These are phyloP conservation scores for Cyamopsis tetragonoloba DNA, from an alignment of 306 rosid species.

Conservation along the genomic window DNA sequence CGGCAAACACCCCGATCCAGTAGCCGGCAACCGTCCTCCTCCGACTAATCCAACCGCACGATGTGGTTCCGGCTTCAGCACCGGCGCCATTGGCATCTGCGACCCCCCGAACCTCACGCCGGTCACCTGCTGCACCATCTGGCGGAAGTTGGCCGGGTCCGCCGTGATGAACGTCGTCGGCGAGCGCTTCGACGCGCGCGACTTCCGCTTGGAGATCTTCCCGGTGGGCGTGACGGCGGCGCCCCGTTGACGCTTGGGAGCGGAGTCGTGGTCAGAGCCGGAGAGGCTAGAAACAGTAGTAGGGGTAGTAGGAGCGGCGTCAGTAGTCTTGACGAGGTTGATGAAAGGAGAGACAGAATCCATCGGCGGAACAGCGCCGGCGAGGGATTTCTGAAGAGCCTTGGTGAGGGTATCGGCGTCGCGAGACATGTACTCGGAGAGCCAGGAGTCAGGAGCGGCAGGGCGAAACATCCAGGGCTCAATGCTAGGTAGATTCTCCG, in stretches of 20 bases:
- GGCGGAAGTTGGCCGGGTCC: conserved; percentile 84
- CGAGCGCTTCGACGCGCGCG: conserved; percentile 77
- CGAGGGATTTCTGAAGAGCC: conserved; percentile 63
- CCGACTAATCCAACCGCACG: conserved; percentile 23
- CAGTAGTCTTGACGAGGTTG: conserved; percentile 14
- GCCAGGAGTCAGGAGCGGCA: conserved; percentile 43
- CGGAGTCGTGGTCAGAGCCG: conserved; percentile 60
- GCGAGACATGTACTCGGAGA: conserved; percentile 46
- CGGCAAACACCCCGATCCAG: conserved; percentile 43
- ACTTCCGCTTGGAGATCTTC: conserved; percentile 58
- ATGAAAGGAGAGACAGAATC: conserved; percentile 27
- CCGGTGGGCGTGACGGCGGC: conserved; percentile 23
- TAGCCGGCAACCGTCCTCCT: conserved; percentile 19
- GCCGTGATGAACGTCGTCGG: conserved; percentile 87
- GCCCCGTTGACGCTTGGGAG: conserved; percentile 30
- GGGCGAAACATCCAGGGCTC: conserved; percentile 51
- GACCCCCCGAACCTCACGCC: conserved; percentile 51
- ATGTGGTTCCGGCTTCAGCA: conserved; percentile 80
- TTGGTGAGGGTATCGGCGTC: conserved; percentile 52
- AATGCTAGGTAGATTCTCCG: conserved; percentile 45
- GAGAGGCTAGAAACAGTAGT: conserved; percentile 61
- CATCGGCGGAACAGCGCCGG: conserved; percentile 1
- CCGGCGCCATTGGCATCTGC: conserved; percentile 33
- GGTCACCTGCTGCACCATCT: conserved; percentile 95
- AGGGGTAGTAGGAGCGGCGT: conserved; percentile 33